Evolutionary conservation across 805 yeast species (phyloP).

Genomic region (Saccharomycopsis fermentans): DNA sequence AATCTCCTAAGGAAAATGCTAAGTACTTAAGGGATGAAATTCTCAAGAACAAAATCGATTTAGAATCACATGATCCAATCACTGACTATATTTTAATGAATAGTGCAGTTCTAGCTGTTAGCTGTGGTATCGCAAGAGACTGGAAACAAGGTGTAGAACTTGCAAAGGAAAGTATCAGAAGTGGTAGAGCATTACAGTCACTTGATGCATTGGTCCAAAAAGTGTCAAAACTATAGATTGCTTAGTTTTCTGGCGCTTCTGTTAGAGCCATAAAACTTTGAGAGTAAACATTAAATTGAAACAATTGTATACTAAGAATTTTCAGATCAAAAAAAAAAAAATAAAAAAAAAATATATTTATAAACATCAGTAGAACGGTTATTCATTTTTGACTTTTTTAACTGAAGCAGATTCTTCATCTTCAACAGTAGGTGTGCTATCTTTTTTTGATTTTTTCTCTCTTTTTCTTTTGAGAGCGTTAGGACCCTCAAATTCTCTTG

Average conservation of each 20-base stretch:
- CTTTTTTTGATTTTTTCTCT: slow-evolving; percentile 10
- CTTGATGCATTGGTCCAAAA: slow-evolving; percentile 28
- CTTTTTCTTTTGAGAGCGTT: slow-evolving; percentile 42
- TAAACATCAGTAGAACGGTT: background rate
- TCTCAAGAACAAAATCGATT: slow-evolving; percentile 34
- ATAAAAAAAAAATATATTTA: background rate
- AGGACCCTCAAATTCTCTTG: slow-evolving; percentile 61
- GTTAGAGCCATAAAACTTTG: too few relatives aligned
- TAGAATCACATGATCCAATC: slow-evolving; percentile 47
- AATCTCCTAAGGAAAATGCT: slow-evolving; percentile 86
- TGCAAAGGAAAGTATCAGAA: slow-evolving; percentile 57
- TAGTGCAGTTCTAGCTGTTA: slow-evolving; percentile 76
- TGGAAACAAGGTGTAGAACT: slow-evolving; percentile 73
- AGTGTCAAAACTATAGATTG: background rate
- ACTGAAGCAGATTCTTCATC: background rate
- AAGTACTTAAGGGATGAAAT: slow-evolving; percentile 32
- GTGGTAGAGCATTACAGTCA: slow-evolving; percentile 58
- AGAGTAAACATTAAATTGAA: background rate
- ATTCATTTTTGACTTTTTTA: background rate
- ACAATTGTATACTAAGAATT: background rate
- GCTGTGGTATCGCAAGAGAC: slow-evolving; percentile 52
- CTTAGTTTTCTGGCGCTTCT: background rate
- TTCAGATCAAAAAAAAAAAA: background rate
- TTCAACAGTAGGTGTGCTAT: background rate
- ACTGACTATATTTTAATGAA: slow-evolving; percentile 88